Conservation (phyloP, 306 rosid species). For the Vigna trinervia region DNA sequence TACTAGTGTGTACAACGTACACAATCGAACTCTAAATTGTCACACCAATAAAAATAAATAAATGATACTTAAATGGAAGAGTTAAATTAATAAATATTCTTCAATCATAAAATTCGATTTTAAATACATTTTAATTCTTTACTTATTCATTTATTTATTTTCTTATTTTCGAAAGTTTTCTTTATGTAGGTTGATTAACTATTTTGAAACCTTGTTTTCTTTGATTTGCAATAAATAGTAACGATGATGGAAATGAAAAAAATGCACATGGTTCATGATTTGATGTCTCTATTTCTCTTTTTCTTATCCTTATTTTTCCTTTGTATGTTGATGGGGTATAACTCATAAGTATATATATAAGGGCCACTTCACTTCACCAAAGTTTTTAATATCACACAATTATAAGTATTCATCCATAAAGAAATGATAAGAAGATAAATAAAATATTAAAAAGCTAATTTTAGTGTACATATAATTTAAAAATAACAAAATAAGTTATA, state of each 20-base stretch:
- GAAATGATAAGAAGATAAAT: too few species aligned
- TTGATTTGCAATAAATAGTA: conserved; percentile 24
- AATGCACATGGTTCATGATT: conserved; percentile 7
- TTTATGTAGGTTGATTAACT: neutral
- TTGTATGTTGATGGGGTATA: neutral
- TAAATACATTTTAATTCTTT: neutral
- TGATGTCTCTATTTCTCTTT: neutral
- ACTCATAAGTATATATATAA: too few species aligned
- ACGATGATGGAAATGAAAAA: neutral
- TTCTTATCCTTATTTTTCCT: neutral
- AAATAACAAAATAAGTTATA: too few species aligned
- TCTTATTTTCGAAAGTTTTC: neutral
- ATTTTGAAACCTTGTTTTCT: neutral
- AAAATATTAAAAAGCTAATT: too few species aligned
- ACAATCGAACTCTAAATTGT: too few species aligned
- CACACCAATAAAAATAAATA: too few species aligned
- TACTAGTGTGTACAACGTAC: too few species aligned
- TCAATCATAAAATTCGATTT: neutral
- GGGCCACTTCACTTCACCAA: too few species aligned
- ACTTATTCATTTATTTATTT: neutral
- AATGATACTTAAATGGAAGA: neutral
- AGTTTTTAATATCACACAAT: too few species aligned
- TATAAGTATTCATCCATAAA: too few species aligned
- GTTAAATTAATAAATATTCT: neutral
- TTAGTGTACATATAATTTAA: too few species aligned